Evolutionary conservation across 805 yeast genomes (phyloP), one percentile per base, ranked within the genome.

Genomic region (Yarrowia deformans): DNA sequence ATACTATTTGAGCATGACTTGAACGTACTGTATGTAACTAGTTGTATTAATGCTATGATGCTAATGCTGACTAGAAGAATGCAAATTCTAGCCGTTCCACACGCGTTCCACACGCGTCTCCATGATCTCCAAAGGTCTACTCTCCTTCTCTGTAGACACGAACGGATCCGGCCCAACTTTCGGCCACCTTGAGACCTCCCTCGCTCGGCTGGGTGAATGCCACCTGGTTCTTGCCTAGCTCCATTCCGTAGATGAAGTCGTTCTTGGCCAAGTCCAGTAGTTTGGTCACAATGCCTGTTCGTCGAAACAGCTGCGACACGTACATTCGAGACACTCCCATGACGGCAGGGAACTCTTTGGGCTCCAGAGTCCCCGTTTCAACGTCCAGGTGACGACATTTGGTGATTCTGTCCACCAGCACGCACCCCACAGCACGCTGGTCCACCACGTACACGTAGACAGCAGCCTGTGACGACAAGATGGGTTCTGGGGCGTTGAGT

Each of bases 261-360:
- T 16, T 13, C n/a, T 18, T 48, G 3, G 68, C 68, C 56, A 63
- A 29, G 2, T 63, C 56, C 48, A 63, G n/a, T 40, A 63, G 48
- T 23, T 63, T 63, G 16, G 68, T 63, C 14, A 49, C 56, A 4
- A 63, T 63, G 8, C 68, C 68, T 18, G 7, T 9, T 10, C 68
- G 8, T 37, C 68, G 34, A 48, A 37, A 48, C 55, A 48, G 39
- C 45, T 63, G 55, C 3, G 68, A 63, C n/a, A 63, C 68, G 56
- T 63, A 63, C 68, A 63, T 63, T 48, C 68, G 37, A 12, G 68
- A 63, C 35, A 63, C 68, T 10, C 68, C 68, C 68, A 63, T 63
- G 8, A 49, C 39, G 1, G 56, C 68, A 8, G 56, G 56, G 39
- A 37, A 48, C 29, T 63, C 68, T 19, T 48, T 63, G 45, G 12